Conservation (phyloP, 768 basidiomycete species). For the Vishniacozyma victoriae region DNA sequence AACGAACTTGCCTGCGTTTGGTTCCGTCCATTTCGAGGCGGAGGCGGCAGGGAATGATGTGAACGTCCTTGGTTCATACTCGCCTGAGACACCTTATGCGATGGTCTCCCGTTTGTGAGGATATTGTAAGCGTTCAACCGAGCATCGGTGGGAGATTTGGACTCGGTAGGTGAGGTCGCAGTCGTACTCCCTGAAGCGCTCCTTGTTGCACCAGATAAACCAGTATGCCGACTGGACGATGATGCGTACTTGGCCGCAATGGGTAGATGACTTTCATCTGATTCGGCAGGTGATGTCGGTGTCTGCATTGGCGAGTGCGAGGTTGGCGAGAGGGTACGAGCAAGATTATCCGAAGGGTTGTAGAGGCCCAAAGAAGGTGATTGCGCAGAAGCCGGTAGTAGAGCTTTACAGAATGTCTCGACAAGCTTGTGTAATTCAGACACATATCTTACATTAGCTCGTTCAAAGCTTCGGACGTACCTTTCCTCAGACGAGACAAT, state of each 20-base stretch:
- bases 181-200: background rate
- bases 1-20: slow-evolving; percentile 1
- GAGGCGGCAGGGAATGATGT: slow-evolving; percentile 44
- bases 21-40: slow-evolving; percentile 5
- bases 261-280: slow-evolving; percentile 54
- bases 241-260: slow-evolving; percentile 85
- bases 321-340: slow-evolving; percentile 20
- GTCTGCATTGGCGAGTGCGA: background rate
- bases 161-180: background rate
- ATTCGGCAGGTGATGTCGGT: background rate
- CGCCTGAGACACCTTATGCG: background rate
- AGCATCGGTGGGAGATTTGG: slow-evolving; percentile 8
- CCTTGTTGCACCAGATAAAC: background rate
- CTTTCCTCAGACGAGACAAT: slow-evolving; percentile 94
- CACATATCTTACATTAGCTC: slow-evolving; percentile 64
- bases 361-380: slow-evolving; percentile 29
- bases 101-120: slow-evolving; percentile 37
- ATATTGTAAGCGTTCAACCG: slow-evolving; percentile 33
- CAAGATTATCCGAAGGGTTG: slow-evolving; percentile 13
- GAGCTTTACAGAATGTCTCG: slow-evolving; percentile 82
- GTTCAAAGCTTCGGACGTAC: slow-evolving; percentile 48
- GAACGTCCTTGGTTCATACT: slow-evolving; percentile 19
- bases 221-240: slow-evolving; percentile 52
- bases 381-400: slow-evolving; percentile 72
- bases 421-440: slow-evolving; percentile 84